Evolutionary conservation across 805 yeast genomes (phyloP), one percentile per base, ranked within the genome.

Genomic region (Wickerhamomyces kurtzmanii): DNA sequence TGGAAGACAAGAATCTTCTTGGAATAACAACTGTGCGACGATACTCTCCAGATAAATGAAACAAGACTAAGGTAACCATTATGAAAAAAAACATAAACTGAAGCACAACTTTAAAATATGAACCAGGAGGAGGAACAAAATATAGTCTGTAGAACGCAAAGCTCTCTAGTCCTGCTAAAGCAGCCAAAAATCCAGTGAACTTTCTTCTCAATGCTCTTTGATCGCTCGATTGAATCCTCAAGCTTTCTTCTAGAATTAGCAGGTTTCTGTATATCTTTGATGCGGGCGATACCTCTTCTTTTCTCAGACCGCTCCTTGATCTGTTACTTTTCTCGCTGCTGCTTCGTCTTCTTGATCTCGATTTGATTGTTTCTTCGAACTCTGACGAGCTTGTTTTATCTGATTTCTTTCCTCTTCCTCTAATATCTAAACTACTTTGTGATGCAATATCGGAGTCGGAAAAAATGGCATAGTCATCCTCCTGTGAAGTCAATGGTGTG

Each of bases 41-140:
- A 52, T 89, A 91, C 55, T 86, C 91, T 1, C 98, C 98, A 15
- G 94, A 78, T 20, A 89, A 53, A 44, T 81, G 86, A 53, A 84
- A 89, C 23, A 89, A 59, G 15, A 74, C 65, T 31, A 86, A 55
- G 0, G 95, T 81, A 12, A 87, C 72, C 17, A 69, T 40, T 12
- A 72, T 65, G 28, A 78, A 75, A 12, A 78, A 58, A 4, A 82
- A 65, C 10, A 73, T 46, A 27, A 83, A 72, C 45, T 75, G 56
- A 13, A 65, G 44, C 15, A 56, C 40, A 22, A 57, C 45, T 15
- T 53, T 51, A 32, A 57, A 55, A 1, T 68, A 59, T 6, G 59
- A 42, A 1, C 72, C 34, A 55, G 57, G 23, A 45, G 44, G 33
- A 58, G 63, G 33, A 60, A 52, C 25, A 45, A 46, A 37, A 33